Percentiles rank a stretch among this genome's conserved stretches.
Conservation (phyloP, 768 basidiomycete genomes). For the Cantharellus anzutake region DNA sequence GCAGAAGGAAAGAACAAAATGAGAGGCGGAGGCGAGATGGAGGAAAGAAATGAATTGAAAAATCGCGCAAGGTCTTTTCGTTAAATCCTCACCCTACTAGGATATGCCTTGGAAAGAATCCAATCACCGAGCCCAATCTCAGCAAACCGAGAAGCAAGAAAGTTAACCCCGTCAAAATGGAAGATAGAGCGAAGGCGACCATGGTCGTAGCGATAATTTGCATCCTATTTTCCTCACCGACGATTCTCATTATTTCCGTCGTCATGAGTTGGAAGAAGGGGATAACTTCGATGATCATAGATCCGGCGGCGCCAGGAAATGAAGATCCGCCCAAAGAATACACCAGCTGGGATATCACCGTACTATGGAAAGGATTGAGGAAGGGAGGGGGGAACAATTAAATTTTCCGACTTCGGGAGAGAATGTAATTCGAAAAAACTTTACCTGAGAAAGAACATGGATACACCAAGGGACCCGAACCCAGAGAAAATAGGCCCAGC, state of each 20-base stretch:
- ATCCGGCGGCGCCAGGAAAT: constrained; percentile 79
- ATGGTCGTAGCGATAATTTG: constrained; percentile 85
- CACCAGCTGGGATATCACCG: constrained; percentile 62
- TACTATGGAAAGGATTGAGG: constrained; percentile 20
- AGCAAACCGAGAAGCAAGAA: constrained; percentile 79
- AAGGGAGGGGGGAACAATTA: background rate
- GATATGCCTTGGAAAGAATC: constrained; percentile 93
- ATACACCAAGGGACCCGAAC: constrained; percentile 78
- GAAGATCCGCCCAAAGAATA: constrained; percentile 77
- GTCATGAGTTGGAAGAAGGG: constrained; percentile 94
- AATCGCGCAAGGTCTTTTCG: background rate
- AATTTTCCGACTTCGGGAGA: background rate
- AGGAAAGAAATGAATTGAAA: background rate
- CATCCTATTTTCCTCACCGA: constrained; percentile 46
- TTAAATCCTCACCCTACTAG: constrained; percentile 55
- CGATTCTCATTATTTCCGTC: constrained; percentile 45
- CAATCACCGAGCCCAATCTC: constrained; percentile 66
- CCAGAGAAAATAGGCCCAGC: constrained; percentile 57
- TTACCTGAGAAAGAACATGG: constrained; percentile 82
- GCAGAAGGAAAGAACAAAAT: background rate
- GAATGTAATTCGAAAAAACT: constrained; percentile 12
- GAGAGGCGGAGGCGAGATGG: background rate
- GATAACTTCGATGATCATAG: constrained; percentile 98
- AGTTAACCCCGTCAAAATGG: constrained; percentile 66
- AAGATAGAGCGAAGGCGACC: constrained; percentile 70